phyloP scores from a whole-genome alignment of 208 protist genomes.

The Trypanosoma mega region DNA sequence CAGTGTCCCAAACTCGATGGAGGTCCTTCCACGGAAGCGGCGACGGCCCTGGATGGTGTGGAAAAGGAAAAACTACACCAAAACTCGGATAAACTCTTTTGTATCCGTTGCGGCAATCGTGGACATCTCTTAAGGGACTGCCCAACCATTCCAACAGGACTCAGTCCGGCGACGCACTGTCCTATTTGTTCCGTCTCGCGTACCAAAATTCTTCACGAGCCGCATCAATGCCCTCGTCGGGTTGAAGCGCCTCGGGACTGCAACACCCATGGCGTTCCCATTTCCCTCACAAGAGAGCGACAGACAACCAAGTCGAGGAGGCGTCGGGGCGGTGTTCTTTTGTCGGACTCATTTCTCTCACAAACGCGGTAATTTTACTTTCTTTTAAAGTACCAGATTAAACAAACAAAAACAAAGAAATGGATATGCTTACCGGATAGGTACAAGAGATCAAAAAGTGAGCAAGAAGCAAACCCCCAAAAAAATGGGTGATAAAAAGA shows the following conservation, averaged over 20 bases:
- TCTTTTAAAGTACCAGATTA: too few relatives aligned
- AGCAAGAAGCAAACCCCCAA: too few relatives aligned
- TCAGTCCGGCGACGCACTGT: conserved; percentile 55
- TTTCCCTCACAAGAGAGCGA: background rate
- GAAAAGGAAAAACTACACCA: conserved; percentile 11
- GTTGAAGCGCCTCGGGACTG: conserved; percentile 42
- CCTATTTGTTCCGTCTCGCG: conserved; percentile 45
- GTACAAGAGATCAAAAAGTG: too few relatives aligned
- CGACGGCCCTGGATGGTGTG: background rate
- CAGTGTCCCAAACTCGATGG: conserved; percentile 47
- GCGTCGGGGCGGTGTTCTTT: conserved; percentile 12
- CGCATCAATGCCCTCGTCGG: conserved; percentile 50
- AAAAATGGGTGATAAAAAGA: too few relatives aligned
- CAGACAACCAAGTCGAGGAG: background rate
- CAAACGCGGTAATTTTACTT: too few relatives aligned
- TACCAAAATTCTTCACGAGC: conserved; percentile 30
- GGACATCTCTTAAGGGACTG: conserved; percentile 59
- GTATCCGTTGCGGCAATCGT: conserved; percentile 56
- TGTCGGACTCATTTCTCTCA: conserved; percentile 27
- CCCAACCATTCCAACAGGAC: conserved; percentile 28
- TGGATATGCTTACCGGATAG: too few relatives aligned
- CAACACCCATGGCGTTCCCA: conserved; percentile 33
- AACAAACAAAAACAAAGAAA: too few relatives aligned
- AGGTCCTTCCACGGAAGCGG: background rate
- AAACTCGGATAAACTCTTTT: conserved; percentile 39